Evolutionary conservation across 2,329 filamentous ascomycete species (phyloP).

Genomic region (Talaromyces sp.): DNA sequence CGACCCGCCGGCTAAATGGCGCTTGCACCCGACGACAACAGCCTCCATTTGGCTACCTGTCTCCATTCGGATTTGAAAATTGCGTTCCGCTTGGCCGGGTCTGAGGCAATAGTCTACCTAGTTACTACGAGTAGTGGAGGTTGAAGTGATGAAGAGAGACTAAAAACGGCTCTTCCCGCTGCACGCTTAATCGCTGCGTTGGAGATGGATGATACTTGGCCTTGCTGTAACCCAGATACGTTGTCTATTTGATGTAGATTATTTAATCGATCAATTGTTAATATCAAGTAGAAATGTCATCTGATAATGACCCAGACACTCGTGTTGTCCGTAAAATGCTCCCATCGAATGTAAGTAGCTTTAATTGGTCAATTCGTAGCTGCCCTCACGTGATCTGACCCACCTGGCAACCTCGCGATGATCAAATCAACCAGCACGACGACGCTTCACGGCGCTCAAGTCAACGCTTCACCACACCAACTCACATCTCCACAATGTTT

Average conservation of each 20-base stretch:
- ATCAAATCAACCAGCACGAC: conserved; percentile 19
- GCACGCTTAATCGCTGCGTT: not conserved
- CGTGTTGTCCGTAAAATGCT: not conserved
- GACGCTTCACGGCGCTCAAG: not conserved
- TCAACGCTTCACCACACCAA: conserved; percentile 22
- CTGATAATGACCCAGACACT: not conserved
- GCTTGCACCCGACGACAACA: not conserved
- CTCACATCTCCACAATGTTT: conserved; percentile 36
- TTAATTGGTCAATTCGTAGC: conserved; percentile 4
- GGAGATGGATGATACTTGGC: not conserved
- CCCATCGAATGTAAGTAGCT: not conserved
- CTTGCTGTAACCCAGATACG: not conserved
- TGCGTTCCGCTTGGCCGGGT: not conserved
- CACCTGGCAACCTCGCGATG: conserved; percentile 8
- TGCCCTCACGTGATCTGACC: not conserved
- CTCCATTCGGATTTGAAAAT: not conserved
- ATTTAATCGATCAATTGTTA: too few relatives aligned
- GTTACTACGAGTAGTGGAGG: not conserved
- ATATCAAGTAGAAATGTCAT: too few relatives aligned
- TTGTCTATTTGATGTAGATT: too few relatives aligned
- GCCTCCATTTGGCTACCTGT: not conserved
- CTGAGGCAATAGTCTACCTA: not conserved
- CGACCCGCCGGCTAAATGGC: conserved; percentile 9
- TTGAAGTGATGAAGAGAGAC: not conserved
- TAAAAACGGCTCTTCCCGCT: conserved; percentile 5